Evolutionary conservation across 2,329 filamentous ascomycete species (phyloP).

Genomic region (Podosphaera xanthii): DNA sequence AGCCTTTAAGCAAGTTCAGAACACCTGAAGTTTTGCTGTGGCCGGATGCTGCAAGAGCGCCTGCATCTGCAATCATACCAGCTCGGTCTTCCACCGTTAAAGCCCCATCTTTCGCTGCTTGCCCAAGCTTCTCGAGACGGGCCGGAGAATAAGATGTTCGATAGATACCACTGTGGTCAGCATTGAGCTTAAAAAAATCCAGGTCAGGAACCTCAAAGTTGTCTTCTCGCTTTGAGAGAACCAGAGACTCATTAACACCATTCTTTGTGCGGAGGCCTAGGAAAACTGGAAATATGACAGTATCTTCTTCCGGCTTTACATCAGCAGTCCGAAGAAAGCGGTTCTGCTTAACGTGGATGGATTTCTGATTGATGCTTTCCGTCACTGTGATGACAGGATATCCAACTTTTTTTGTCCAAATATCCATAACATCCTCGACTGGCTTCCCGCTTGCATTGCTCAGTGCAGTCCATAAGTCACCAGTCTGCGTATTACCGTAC

Average conservation of each 20-base stretch:
- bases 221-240: slow-evolving; percentile 46
- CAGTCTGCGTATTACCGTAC: slow-evolving; percentile 84
- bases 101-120: slow-evolving; percentile 60
- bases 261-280: slow-evolving; percentile 64
- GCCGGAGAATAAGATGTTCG: slow-evolving; percentile 70
- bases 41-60: slow-evolving; percentile 68
- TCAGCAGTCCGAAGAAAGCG: slow-evolving; percentile 83
- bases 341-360: slow-evolving; percentile 80
- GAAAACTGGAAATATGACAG: slow-evolving; percentile 74
- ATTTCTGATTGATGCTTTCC: slow-evolving; percentile 44
- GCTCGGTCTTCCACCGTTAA: slow-evolving; percentile 77
- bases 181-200: slow-evolving; percentile 93
- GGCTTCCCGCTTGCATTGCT: slow-evolving; percentile 79
- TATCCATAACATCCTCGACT: slow-evolving; percentile 73
- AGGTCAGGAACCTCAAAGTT: slow-evolving; percentile 55
- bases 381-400: slow-evolving; percentile 79
- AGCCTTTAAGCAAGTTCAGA: slow-evolving; percentile 63
- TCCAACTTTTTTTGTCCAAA: slow-evolving; percentile 93
- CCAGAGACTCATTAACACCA: slow-evolving; percentile 57
- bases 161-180: slow-evolving; percentile 82
- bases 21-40: slow-evolving; percentile 87
- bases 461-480: slow-evolving; percentile 74
- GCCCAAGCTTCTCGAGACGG: slow-evolving; percentile 65
- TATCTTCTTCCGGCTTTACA: slow-evolving; percentile 78
- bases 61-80: slow-evolving; percentile 85